Evolutionary conservation across 2,329 filamentous ascomycete species (phyloP), one percentile per base, ranked within the genome.

Genomic region (Cordyceps pruinosa): DNA sequence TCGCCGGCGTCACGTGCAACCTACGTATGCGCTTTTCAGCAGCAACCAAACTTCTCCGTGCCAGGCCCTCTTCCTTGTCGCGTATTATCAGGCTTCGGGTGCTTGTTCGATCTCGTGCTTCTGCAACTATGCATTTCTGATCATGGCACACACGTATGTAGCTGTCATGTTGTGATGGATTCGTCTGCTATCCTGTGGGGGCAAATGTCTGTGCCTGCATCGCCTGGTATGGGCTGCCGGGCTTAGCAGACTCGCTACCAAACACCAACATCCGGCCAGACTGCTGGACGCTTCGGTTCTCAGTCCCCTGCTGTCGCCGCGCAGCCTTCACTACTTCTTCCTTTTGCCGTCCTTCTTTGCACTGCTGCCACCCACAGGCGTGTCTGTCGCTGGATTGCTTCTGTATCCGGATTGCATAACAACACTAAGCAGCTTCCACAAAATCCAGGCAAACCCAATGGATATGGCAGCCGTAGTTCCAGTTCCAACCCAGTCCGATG

Each of bases 381-480:
- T 25, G 8, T 25, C 30, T 28, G 39, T 7, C 25, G 28, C 34
- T n/a, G n/a, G n/a, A 15, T 44, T 12, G 8, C 15, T 42, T 37
- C 13, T 30, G 19, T 50, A 13, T 28, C 60, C 41, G 47, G 45
- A 10, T 17, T 17, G 69, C 66, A 59, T 58, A 64, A 15, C 66
- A 72, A 72, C 6, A 63, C 66, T 17, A 69, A 66, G 28, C 42
- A 89, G 69, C 66, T 81, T 85, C 79, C 80, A 85, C 17, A 86
- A 64, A 19, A 90, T 76, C 85, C 87, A 91, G n/a, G 77, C 66
- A 66, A 89, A 88, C 0, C 88, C 88, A 39, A 86, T 63, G 2
- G 77, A 60, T 13, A 91, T 81, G 1, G 77, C 81, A 1, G 70
- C 72, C 4, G 82, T 75, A 0, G 88, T 91, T 4, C 84, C 82